These are phyloP conservation scores for Ceratocystis colombiana DNA, from an alignment of 2,329 filamentous ascomycete species.

Conservation along the genomic window DNA sequence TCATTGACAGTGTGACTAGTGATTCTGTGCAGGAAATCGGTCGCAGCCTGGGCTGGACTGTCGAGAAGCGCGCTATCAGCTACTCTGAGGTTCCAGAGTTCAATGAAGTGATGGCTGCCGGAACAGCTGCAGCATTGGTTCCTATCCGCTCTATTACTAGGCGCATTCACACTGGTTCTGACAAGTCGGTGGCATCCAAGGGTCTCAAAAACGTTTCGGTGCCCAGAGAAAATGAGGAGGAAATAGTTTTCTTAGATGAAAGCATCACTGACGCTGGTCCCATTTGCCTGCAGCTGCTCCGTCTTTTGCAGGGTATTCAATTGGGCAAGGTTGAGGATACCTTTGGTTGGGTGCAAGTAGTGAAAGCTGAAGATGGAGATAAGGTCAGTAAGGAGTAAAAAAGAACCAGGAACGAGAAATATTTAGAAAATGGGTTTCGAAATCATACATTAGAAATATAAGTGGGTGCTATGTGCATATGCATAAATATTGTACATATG, in stretches of 20 bases:
- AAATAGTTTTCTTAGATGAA: slow-evolving; percentile 45
- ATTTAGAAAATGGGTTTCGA: background rate
- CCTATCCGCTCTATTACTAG: slow-evolving; percentile 86
- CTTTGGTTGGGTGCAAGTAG: slow-evolving; percentile 58
- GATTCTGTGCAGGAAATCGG: slow-evolving; percentile 69
- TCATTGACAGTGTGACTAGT: slow-evolving; percentile 79
- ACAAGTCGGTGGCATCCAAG: slow-evolving; percentile 32
- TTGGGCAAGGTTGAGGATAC: slow-evolving; percentile 65
- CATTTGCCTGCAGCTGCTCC: slow-evolving; percentile 60
- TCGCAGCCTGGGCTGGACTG: slow-evolving; percentile 68
- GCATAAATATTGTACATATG: slow-evolving; percentile 2
- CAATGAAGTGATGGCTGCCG: slow-evolving; percentile 76
- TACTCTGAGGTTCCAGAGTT: slow-evolving; percentile 47
- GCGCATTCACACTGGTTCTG: slow-evolving; percentile 36
- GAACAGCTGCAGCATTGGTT: slow-evolving; percentile 82
- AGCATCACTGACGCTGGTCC: slow-evolving; percentile 60
- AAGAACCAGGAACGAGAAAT: background rate
- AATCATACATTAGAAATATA: background rate
- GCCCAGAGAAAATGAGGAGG: slow-evolving; percentile 35
- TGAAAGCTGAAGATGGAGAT: slow-evolving; percentile 39
- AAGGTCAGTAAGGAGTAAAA: slow-evolving; percentile 32
- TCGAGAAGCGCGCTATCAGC: slow-evolving; percentile 65
- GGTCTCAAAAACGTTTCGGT: slow-evolving; percentile 21
- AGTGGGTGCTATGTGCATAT: background rate
- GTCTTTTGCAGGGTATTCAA: slow-evolving; percentile 75